phyloP scores from a whole-genome alignment of 177 flowering plant genomes.

The Vitis hybrid region DNA sequence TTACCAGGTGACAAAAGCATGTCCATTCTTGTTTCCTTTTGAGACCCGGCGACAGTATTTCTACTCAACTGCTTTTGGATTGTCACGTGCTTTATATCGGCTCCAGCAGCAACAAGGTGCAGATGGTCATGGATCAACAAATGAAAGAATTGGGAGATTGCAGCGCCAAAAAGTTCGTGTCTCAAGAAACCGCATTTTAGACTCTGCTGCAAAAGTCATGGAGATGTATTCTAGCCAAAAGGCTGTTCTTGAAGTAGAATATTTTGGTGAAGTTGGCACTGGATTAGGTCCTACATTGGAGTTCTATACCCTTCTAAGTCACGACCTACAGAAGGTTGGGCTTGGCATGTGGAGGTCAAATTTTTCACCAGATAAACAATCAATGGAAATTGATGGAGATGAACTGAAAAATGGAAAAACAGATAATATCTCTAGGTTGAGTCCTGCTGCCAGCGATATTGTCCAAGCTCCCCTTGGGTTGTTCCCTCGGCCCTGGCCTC shows the following conservation, averaged over 20 bases:
- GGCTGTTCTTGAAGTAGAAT: constrained; percentile 97
- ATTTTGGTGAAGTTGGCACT: constrained; percentile 99
- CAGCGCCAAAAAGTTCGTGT: constrained; percentile 98
- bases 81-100: constrained; percentile 85
- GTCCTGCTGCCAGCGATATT: constrained; percentile 33
- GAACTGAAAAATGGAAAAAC: constrained; percentile 37
- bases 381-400: constrained; percentile 63
- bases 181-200: constrained; percentile 83
- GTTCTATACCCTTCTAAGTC: constrained; percentile 94
- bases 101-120: constrained; percentile 97
- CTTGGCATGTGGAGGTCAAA: constrained; percentile 88
- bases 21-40: constrained; percentile 96
- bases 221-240: constrained; percentile 98
- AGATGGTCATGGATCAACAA: constrained; percentile 71
- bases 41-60: constrained; percentile 93
- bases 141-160: constrained; percentile 88
- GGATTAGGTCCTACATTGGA: constrained; percentile 97
- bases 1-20: constrained; percentile 90
- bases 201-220: constrained; percentile 98
- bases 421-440: constrained; percentile 19
- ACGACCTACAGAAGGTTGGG: constrained; percentile 73
- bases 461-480: constrained; percentile 87
- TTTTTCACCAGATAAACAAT: constrained; percentile 36
- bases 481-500: constrained; percentile 97
- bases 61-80: constrained; percentile 96